Conservation (phyloP, 202 grass and related monocot species). For the Panicum hallii region DNA sequence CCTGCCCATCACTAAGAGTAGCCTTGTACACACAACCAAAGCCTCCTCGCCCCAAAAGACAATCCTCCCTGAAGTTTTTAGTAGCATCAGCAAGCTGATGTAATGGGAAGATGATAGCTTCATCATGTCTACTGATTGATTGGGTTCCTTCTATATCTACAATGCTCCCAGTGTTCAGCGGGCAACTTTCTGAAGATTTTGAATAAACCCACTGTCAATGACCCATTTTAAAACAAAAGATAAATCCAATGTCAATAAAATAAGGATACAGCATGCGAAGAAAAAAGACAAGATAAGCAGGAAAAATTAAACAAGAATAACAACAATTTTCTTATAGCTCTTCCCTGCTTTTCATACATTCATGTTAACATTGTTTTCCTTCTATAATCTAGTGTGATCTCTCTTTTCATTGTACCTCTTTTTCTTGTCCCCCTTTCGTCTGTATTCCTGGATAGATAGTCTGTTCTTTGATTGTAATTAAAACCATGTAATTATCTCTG, state of each 20-base stretch:
- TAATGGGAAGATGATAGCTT: constrained; percentile 59
- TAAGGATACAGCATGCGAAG: neutral
- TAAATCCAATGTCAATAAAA: neutral
- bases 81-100: constrained; percentile 68
- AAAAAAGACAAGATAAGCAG: neutral
- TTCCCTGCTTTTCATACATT: neutral
- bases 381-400: too few relatives aligned
- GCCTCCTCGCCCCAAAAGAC: constrained; percentile 70
- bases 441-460: too few relatives aligned
- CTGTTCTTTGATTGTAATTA: too few relatives aligned
- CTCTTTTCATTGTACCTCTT: too few relatives aligned
- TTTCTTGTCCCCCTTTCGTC: too few relatives aligned
- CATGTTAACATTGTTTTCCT: neutral
- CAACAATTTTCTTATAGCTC: neutral
- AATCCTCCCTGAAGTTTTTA: constrained; percentile 62
- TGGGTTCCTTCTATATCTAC: constrained; percentile 20
- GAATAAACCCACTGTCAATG: constrained; percentile 25
- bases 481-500: too few relatives aligned
- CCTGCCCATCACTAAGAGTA: constrained; percentile 59
- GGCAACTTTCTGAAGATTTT: constrained; percentile 49
- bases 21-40: constrained; percentile 82
- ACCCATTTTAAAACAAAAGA: constrained; percentile 31
- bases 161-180: constrained; percentile 35
- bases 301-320: neutral
- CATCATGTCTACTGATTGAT: constrained; percentile 1